A percentile compares a stretch with the other conserved stretches of the same genome.
Evolutionary conservation across 768 basidiomycete species (phyloP).

Genomic region (Lactarius sp.): DNA sequence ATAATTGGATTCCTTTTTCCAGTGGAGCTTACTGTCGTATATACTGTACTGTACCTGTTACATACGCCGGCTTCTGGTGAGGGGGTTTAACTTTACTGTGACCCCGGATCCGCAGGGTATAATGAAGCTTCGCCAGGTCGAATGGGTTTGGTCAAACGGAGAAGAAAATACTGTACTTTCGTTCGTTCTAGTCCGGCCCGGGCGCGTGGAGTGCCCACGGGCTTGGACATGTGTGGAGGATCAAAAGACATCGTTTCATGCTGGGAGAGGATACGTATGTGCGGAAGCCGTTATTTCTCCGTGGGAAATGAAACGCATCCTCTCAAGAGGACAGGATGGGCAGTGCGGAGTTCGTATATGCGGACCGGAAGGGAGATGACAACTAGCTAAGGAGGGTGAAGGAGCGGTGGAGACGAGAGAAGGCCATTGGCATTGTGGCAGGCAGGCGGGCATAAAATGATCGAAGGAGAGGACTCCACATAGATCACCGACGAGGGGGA

Average conservation of each 20-base stretch:
- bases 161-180: neutral
- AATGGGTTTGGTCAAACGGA: neutral
- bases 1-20: neutral
- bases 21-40: neutral
- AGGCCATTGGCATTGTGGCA: neutral
- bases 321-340: neutral
- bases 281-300: slow-evolving; percentile 2
- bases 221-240: neutral
- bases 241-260: slow-evolving; percentile 5
- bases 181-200: slow-evolving; percentile 2
- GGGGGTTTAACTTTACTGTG: slow-evolving; percentile 5
- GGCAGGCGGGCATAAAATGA: neutral
- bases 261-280: neutral
- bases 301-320: slow-evolving; percentile 9
- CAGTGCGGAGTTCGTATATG: neutral
- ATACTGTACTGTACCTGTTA: neutral
- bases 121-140: neutral
- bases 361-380: neutral
- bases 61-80: slow-evolving; percentile 11
- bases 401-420: neutral
- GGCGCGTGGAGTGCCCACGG: neutral
- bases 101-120: slow-evolving; percentile 2
- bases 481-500: neutral
- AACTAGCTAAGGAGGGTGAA: neutral
- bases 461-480: neutral